These are phyloP conservation scores for Ensete glaucum DNA, from an alignment of 176 grass and related monocot species.

Conservation along the genomic window DNA sequence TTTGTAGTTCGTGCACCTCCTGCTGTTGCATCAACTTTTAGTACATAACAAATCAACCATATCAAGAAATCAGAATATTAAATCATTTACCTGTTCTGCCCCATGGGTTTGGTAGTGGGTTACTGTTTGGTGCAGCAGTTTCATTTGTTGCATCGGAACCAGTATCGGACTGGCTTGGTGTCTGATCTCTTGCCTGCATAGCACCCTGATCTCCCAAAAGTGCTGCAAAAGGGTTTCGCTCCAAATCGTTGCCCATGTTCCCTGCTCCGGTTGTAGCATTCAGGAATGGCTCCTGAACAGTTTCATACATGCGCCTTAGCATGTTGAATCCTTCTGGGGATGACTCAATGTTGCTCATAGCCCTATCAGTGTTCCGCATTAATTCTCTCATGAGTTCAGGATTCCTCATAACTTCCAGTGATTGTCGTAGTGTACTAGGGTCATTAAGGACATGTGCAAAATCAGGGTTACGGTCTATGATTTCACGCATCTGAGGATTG, in stretches of 20 bases:
- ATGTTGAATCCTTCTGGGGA: slow-evolving; percentile 97
- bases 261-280: slow-evolving; percentile 70
- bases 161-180: slow-evolving; percentile 32
- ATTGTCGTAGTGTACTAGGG: slow-evolving; percentile 73
- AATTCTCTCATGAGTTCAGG: slow-evolving; percentile 91
- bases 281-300: slow-evolving; percentile 86
- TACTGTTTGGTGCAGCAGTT: slow-evolving; percentile 71
- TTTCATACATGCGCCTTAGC: slow-evolving; percentile 96
- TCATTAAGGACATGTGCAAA: slow-evolving; percentile 97
- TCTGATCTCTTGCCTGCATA: slow-evolving; percentile 41
- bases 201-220: slow-evolving; percentile 63
- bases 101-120: slow-evolving; percentile 94
- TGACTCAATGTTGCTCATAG: slow-evolving; percentile 93
- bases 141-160: slow-evolving; percentile 45
- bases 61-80: background rate
- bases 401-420: slow-evolving; percentile 81
- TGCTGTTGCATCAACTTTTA: background rate
- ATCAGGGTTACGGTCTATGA: slow-evolving; percentile 87
- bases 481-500: slow-evolving; percentile 91
- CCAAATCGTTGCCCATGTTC: slow-evolving; percentile 32
- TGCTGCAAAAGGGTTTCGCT: slow-evolving; percentile 73
- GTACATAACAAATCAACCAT: background rate
- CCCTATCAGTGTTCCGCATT: slow-evolving; percentile 91
- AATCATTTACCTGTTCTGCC: slow-evolving; percentile 47
- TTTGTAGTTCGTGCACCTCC: slow-evolving; percentile 27